Conservation (phyloP, 2,329 filamentous ascomycete species). For the Neonectria hederae region DNA sequence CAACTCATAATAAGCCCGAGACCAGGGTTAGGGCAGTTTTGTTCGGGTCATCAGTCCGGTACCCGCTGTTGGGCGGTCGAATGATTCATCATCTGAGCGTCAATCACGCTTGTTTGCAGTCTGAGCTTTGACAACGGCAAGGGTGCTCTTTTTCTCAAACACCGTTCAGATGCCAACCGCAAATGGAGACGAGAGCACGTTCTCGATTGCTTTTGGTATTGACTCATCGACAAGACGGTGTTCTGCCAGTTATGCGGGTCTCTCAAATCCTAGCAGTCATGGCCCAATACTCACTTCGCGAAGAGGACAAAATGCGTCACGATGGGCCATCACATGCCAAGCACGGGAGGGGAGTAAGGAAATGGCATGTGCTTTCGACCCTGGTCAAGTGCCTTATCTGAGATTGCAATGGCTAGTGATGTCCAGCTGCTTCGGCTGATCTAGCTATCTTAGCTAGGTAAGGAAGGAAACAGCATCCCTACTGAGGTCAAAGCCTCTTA, state of each 20-base stretch:
- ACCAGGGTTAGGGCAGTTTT: constrained; percentile 7
- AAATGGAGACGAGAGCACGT: not conserved
- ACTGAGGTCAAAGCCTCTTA: not conserved
- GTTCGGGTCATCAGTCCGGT: constrained; percentile 20
- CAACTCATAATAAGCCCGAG: constrained; percentile 15
- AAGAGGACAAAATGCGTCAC: not conserved
- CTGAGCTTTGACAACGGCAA: not conserved
- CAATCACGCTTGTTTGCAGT: constrained; percentile 1
- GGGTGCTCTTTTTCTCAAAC: not conserved
- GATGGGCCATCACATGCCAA: not conserved
- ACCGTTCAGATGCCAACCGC: not conserved
- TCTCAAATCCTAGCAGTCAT: not conserved
- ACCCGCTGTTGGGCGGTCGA: constrained; percentile 11
- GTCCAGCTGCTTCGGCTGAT: not conserved
- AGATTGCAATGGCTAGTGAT: not conserved
- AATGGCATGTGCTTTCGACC: not conserved
- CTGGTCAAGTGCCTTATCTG: not conserved
- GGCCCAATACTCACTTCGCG: not conserved
- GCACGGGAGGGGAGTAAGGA: not conserved
- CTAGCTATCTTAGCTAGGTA: too few species aligned
- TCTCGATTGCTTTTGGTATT: not conserved
- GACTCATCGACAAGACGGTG: not conserved
- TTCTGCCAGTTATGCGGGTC: not conserved
- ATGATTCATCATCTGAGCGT: constrained; percentile 14
- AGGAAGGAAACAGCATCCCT: not conserved